phyloP scores from a whole-genome alignment of 768 basidiomycete genomes.

The Clavaria fumosa region DNA sequence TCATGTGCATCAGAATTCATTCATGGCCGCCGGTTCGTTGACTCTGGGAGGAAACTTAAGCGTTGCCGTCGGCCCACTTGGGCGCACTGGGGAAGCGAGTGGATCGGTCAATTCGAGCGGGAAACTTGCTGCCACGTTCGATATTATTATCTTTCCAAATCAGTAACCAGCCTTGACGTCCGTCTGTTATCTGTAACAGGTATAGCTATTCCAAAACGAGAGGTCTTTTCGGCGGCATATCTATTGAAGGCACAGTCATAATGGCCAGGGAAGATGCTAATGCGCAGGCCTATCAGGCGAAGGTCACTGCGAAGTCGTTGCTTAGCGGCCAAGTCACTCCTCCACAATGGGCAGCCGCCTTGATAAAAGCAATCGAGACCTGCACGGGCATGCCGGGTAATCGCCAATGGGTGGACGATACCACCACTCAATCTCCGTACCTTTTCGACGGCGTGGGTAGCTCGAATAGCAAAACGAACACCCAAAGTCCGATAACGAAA shows the following conservation, averaged over 20 bases:
- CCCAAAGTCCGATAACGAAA: conserved; percentile 30
- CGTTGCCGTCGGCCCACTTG: conserved; percentile 79
- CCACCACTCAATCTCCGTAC: conserved; percentile 28
- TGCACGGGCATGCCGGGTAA: conserved; percentile 58
- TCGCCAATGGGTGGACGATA: conserved; percentile 51
- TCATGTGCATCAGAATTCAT: conserved; percentile 37
- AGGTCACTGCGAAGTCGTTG: conserved; percentile 65
- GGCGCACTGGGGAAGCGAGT: conserved; percentile 86
- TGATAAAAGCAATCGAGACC: conserved; percentile 60
- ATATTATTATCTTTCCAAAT: conserved; percentile 2
- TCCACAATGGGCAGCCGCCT: conserved; percentile 63
- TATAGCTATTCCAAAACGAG: conserved; percentile 87
- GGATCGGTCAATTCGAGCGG: conserved; percentile 76
- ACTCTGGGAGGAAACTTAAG: conserved; percentile 87
- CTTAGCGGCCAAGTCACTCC: conserved; percentile 61
- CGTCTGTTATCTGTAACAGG: conserved; percentile 37
- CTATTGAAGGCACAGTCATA: conserved; percentile 79
- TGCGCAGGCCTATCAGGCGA: conserved; percentile 56
- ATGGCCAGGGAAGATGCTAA: conserved; percentile 93
- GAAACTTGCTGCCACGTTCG: conserved; percentile 81
- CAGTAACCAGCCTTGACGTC: conserved; percentile 5
- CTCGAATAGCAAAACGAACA: conserved; percentile 20
- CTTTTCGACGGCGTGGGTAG: conserved; percentile 42
- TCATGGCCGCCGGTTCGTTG: conserved; percentile 89
- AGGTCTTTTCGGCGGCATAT: conserved; percentile 87